Base-by-base conservation (phyloP, 352 stramenopile species). In the Pythium folliculosum region DNA sequence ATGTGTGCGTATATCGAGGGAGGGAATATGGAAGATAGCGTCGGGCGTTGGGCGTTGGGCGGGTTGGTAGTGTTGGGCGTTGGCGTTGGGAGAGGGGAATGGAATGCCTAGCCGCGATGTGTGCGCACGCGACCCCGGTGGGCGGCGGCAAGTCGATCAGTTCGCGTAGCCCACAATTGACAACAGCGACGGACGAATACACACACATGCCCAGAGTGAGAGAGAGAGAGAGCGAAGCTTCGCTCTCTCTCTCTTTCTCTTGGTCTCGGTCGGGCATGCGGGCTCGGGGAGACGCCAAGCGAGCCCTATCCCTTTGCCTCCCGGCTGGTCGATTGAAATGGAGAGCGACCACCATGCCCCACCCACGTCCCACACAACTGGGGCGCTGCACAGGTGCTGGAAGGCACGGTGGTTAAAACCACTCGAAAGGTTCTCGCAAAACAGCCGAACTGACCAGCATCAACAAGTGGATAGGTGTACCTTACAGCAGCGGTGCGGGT, bases 131-230 rank as follows among this genome's bases (percentile, higher is more conserved):
- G 35, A 12, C 5, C 38, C 40, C 40, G 40, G 40, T 1, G 17
- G 8, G 32, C 35, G 52, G 25, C 22, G 37, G 27, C 50, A 56
- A 40, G 50, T 40, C 50, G 50, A 27, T 56, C 50, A 56, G 50
- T 23, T 27, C 52, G 30, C 32, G 27, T 44, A 56, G 38, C 25
- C 50, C 52, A 63, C 62, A 56, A 69, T 69, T 32, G 62, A 69
- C 62, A 69, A 69, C 62, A 52, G 38, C 22, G 17, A 32, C 43
- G 13, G 37, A 60, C 53, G 53, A 60, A 48, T 48, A 35, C 30
- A 57, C 25, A 8, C 30, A 55, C 50, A 57, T 57, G 50, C 50
- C 35, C 35, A 12, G 6, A 12, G 35, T 12, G 35, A 40, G 35
- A 40, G 35, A 40, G 35, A 40, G 35, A n/a, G 37, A 43, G 37